Percentiles rank a stretch among this genome's conserved stretches.
Conservation (phyloP, 169 alveolate species). For the Eimeria sp. region DNA sequence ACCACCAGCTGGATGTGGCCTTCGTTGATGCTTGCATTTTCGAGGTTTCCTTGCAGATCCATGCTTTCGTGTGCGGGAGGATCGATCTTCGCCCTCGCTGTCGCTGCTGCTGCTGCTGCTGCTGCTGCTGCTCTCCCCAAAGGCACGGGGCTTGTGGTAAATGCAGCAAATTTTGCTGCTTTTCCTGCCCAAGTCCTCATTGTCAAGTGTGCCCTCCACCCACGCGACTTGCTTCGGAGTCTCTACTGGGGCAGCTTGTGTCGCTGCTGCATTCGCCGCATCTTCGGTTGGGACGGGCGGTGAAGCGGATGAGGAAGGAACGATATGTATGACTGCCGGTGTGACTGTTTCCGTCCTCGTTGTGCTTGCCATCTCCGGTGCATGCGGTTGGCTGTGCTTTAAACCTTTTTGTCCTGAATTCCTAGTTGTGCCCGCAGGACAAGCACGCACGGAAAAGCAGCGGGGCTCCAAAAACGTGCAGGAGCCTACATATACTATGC, state of each 20-base stretch:
- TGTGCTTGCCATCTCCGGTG: conserved; percentile 39
- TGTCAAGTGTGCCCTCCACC: conserved; percentile 62
- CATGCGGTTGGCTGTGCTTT: background rate
- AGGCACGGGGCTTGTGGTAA: conserved; percentile 69
- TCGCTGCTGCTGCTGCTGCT: conserved; percentile 47
- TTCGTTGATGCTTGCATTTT: conserved; percentile 7
- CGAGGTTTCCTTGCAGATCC: background rate
- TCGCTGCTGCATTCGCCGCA: background rate
- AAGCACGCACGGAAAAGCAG: background rate
- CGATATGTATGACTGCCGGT: conserved; percentile 43
- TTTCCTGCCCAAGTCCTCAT: conserved; percentile 69
- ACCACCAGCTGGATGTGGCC: background rate
- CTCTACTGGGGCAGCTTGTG: background rate
- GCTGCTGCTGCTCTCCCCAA: conserved; percentile 65
- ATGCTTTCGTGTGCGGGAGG: background rate
- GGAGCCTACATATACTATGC: background rate
- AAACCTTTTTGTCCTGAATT: background rate
- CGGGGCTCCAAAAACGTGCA: background rate
- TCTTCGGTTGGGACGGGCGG: background rate
- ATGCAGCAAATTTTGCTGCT: conserved; percentile 79
- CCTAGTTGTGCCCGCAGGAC: background rate
- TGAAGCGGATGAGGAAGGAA: background rate
- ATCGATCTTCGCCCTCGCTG: conserved; percentile 36
- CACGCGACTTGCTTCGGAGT: conserved; percentile 37
- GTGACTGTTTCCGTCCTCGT: conserved; percentile 69